Base-by-base conservation (phyloP, 257 asterid species). In the Primulina huaijiensis region DNA sequence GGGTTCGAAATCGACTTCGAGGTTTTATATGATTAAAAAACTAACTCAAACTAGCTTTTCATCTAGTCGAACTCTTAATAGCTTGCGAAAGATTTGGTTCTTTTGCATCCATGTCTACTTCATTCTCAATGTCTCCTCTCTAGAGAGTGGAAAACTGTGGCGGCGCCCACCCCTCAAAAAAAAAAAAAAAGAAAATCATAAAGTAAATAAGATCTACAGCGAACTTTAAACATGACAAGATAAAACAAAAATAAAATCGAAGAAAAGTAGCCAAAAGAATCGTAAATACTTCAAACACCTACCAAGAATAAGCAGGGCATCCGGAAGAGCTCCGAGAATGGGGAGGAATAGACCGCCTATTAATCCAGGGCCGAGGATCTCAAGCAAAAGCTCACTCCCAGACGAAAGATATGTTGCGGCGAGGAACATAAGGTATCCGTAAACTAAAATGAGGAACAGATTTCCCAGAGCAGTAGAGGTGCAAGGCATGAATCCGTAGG, bases 301-400 rank as follows among this genome's bases (percentile, higher is more conserved):
- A 91, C 97, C 96, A 2, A 90, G 86, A 72, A 93, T 90, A 30
- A 93, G 96, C 93, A 90, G 81, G 38, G 97, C 97, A 69, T 93
- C 97, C 2, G 98, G 98, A 67, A 93, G 98, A 52, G 97, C 96
- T 29, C 97, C 98, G 63, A 93, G 97, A 0, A 87, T 74, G n/a
- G 97, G 98, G 14, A 93, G 88, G 14, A 89, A 77, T 6, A 90
- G 96, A 5, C 97, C 97, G 40, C 97, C 98, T 34, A 93, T 80
- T 1, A 90, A 71, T 8, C 97, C 98, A 1, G 98, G 97, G 1
- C 98, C 96, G 27, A 93, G 87, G 62, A 93, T 89, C 82, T 87
- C 88, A 30, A 93, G 92, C 89, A 93, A 80, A 16, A 90, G 84
- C 82, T 93, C 98, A 43, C 98, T 87, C 12, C 97, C 98, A 46